Conservation (phyloP, 495 filamentous ascomycete genomes). For the Aspergillus baeticus region DNA sequence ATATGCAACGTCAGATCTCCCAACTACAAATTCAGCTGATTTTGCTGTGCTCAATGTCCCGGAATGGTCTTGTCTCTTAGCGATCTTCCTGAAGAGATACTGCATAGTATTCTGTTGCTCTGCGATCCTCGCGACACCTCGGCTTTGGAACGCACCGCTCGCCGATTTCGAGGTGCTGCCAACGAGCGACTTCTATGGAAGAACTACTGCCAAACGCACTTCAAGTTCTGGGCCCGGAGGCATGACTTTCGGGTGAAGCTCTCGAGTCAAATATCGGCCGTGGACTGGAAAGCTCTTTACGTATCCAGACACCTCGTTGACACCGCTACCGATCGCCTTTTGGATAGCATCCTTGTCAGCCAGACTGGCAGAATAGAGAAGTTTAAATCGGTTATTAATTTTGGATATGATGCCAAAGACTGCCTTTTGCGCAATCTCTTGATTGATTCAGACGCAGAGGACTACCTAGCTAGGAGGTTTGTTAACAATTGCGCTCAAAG, state of each 20-base stretch:
- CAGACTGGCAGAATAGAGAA: slow-evolving; percentile 68
- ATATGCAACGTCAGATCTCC: neutral
- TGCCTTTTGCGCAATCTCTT: slow-evolving; percentile 65
- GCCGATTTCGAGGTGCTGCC: slow-evolving; percentile 61
- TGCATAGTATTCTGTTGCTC: slow-evolving; percentile 65
- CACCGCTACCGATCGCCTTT: slow-evolving; percentile 47
- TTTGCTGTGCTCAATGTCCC: slow-evolving; percentile 10
- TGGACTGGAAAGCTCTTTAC: slow-evolving; percentile 79
- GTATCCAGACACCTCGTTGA: slow-evolving; percentile 56
- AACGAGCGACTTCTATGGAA: slow-evolving; percentile 78
- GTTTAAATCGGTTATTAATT: slow-evolving; percentile 62
- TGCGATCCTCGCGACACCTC: slow-evolving; percentile 48
- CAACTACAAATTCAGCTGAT: neutral
- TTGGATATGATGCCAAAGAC: slow-evolving; percentile 89
- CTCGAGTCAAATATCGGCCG: slow-evolving; percentile 48
- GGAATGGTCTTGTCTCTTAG: slow-evolving; percentile 42
- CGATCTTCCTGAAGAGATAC: slow-evolving; percentile 70
- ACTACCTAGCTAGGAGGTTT: slow-evolving; percentile 80
- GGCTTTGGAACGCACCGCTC: slow-evolving; percentile 58
- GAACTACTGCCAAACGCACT: slow-evolving; percentile 63
- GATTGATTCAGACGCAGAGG: slow-evolving; percentile 58
- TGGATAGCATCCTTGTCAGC: slow-evolving; percentile 69
- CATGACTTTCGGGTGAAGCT: slow-evolving; percentile 63
- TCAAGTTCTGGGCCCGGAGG: slow-evolving; percentile 67
- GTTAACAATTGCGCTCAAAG: slow-evolving; percentile 17